Conservation (phyloP, 257 asterid species). For the Solanum ossicruentum region DNA sequence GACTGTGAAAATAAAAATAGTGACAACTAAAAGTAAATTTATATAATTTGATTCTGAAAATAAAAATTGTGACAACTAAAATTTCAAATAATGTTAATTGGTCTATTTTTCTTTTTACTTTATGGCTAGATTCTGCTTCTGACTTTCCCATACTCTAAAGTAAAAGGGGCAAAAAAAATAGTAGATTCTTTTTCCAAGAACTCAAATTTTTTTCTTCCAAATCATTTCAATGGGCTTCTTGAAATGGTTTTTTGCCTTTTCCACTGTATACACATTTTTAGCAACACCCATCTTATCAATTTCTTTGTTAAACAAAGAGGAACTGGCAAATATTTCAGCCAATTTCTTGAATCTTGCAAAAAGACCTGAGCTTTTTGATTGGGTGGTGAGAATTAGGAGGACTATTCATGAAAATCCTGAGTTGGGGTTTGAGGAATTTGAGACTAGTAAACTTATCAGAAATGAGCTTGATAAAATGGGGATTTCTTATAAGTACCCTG, state of each 20-base stretch:
- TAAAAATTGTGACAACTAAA: too few species aligned
- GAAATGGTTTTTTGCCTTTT: constrained; percentile 8
- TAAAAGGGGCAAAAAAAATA: neutral
- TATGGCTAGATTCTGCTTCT: neutral
- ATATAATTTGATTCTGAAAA: too few species aligned
- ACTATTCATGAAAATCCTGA: constrained; percentile 52
- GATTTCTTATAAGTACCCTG: constrained; percentile 34
- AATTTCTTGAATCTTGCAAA: constrained; percentile 35
- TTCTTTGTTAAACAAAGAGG: constrained; percentile 16
- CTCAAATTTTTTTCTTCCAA: neutral
- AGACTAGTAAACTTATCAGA: constrained; percentile 50
- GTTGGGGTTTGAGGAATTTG: constrained; percentile 60
- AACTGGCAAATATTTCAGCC: constrained; percentile 22
- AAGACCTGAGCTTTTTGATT: constrained; percentile 28
- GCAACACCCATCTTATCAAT: constrained; percentile 8
- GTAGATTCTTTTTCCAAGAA: neutral
- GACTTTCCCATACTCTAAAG: too few species aligned
- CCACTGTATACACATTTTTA: constrained; percentile 3
- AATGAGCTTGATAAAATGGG: constrained; percentile 54
- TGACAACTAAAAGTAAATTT: too few species aligned
- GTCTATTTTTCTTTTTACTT: too few species aligned
- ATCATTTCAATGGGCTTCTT: constrained; percentile 17
- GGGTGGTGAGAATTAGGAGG: constrained; percentile 52
- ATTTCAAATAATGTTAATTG: too few species aligned
- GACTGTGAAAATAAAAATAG: too few species aligned